phyloP scores from a whole-genome alignment of 75 land plant species.

The Selaginella moellendorffii region DNA sequence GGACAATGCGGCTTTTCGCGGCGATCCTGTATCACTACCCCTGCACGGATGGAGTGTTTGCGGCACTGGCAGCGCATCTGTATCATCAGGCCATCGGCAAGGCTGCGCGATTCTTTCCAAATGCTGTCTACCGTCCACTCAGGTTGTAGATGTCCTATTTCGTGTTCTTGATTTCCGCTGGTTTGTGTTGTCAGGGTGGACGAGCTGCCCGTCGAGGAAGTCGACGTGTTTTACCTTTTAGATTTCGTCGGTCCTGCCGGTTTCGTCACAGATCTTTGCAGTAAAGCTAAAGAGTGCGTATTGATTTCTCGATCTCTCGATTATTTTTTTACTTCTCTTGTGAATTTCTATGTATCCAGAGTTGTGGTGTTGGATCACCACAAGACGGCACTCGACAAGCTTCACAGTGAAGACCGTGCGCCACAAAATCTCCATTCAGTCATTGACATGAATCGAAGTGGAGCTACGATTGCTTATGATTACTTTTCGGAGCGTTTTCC shows the following conservation, averaged over 20 bases:
- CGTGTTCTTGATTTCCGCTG: background rate
- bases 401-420: constrained; percentile 10
- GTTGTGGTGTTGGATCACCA: constrained; percentile 79
- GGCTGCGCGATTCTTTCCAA: constrained; percentile 44
- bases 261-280: constrained; percentile 41
- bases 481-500: constrained; percentile 41
- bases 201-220: constrained; percentile 33
- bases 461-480: constrained; percentile 79
- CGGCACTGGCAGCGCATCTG: constrained; percentile 79
- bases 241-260: constrained; percentile 72
- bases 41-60: constrained; percentile 81
- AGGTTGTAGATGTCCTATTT: constrained; percentile 15
- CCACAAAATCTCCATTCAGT: constrained; percentile 30
- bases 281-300: constrained; percentile 41
- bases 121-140: constrained; percentile 61
- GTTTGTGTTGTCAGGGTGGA: constrained; percentile 25
- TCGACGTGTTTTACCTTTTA: constrained; percentile 53
- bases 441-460: constrained; percentile 75
- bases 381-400: constrained; percentile 58
- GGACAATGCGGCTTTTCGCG: too few species aligned
- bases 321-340: background rate
- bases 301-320: background rate
- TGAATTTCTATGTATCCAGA: constrained; percentile 19
- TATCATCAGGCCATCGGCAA: constrained; percentile 50
- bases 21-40: constrained; percentile 88